Base-by-base conservation (phyloP, 192 early-diverging fungal species). In the Rhizophagus clarus region DNA sequence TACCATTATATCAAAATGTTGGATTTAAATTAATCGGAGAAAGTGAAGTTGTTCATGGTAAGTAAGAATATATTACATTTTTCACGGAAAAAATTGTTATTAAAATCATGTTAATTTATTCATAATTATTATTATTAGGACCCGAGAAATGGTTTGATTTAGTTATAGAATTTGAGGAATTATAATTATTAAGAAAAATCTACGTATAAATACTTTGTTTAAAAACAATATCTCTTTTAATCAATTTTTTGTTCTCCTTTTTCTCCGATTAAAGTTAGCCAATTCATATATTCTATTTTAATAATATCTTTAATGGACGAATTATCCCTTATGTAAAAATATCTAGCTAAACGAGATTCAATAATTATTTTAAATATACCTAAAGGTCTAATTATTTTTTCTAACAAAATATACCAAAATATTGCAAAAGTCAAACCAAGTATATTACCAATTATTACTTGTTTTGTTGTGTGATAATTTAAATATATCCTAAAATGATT, bases 381-480 rank as follows among this genome's bases (percentile, higher is more conserved):
- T 14, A 26, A 64, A 24, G 83, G 49, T 10, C 89, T 83, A 24
- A 90, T 45, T 24, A 86, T 40, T 31, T 80, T 40, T 45, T 87
- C 80, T 29, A 83, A 73, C 0, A 85, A n/a, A 12, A 56, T 34
- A 61, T 85, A 94, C 88, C 93, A 96, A 4, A 83, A 9, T 2
- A 86, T 29, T 0, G 90, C 93, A 82, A 92, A 90, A 0, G 83
- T 29, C 0, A 80, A 63, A 22, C 95, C 95, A 31, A 89, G 70
- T 24, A 83, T 71, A 4, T 87, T 79, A 8, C 95, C 95, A 28
- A 88, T 88, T 3, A 89, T n/a, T 10, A 95, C 93, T 82, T 96
- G 95, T 37, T 85, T 81, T 49, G 86, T 74, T 0, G 91, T 94
- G 70, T 96, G 95, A 83, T 95, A 95, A 12, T 85, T 83, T 2